Evolutionary conservation across 164 flowering plant genomes (phyloP), one percentile per base, ranked within the genome.

Genomic region (Vitis rotundifolia): DNA sequence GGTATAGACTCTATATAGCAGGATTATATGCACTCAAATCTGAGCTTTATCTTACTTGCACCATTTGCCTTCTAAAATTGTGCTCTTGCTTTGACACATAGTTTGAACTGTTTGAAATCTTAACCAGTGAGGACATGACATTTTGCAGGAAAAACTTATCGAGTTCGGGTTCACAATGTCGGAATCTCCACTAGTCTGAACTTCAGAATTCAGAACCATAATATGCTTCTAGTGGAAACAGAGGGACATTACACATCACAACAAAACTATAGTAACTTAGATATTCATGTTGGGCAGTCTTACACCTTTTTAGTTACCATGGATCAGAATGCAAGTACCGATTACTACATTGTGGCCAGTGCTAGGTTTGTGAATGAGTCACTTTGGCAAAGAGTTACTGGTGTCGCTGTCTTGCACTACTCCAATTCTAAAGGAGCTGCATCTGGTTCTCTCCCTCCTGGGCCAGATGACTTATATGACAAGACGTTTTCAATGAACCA

Each of bases 211-310:
- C 94, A 91, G 78, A 80, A 73, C 62, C 97, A 91, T 61, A 84
- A 80, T 61, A 22, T 91, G 80, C 78, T 83, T 64, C 79, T 91
- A 11, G 91, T 72, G 0, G 97, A 91, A 78, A 80, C 91, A 13
- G 94, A 91, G 77, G 97, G 97, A 51, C 69, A 70, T 51, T 87
- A 91, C 79, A 88, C 93, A 15, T 18, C 53, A 11, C 88, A 86
- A 52, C 81, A 79, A 49, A 86, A 86, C 60, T 88, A 71, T 61
- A 71, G 85, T n/a, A 78, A 66, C 74, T 67, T 91, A 70, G 94
- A 91, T 71, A 80, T 91, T 31, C 92, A 87, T 83, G 91, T 87
- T 26, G 97, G 97, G 14, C 97, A 91, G 73, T 89, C 94, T 8
- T 88, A 78, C 69, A 84, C 94, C 11, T 87, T 92, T 68, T 75